Percentiles rank a stretch among this genome's conserved stretches.
These are phyloP conservation scores for Waltiozyma solani DNA, from an alignment of 1,139 yeast genomes.

Conservation along the genomic window DNA sequence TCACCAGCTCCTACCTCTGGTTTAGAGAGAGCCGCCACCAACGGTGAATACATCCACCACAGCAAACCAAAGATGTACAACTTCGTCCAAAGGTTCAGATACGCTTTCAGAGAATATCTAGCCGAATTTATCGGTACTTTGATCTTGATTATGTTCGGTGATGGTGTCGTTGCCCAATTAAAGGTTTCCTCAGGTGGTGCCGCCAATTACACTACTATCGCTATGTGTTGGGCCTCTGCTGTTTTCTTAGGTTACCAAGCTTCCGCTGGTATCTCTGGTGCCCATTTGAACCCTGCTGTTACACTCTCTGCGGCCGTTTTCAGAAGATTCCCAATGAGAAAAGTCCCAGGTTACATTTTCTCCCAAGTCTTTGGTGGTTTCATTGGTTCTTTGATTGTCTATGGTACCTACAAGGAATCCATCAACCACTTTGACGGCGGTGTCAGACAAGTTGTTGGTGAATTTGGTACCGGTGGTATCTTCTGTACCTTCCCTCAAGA, in stretches of 20 bases:
- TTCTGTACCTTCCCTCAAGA: slow-evolving; percentile 36
- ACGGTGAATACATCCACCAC: slow-evolving; percentile 5
- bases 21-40: slow-evolving; percentile 18
- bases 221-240: slow-evolving; percentile 41
- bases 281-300: slow-evolving; percentile 34
- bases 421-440: slow-evolving; percentile 20
- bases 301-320: slow-evolving; percentile 29
- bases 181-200: slow-evolving; percentile 24
- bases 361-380: slow-evolving; percentile 33
- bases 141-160: slow-evolving; percentile 33
- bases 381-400: slow-evolving; percentile 28
- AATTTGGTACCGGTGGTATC: slow-evolving; percentile 27
- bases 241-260: slow-evolving; percentile 36
- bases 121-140: slow-evolving; percentile 42
- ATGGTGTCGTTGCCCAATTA: slow-evolving; percentile 37
- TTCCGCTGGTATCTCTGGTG: slow-evolving; percentile 37
- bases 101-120: slow-evolving; percentile 20
- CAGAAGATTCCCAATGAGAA: slow-evolving; percentile 33
- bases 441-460: slow-evolving; percentile 18
- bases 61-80: slow-evolving; percentile 10
- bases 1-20: slow-evolving; percentile 19
- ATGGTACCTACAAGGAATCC: slow-evolving; percentile 25
- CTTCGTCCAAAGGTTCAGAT: slow-evolving; percentile 16
- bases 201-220: slow-evolving; percentile 32
- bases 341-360: slow-evolving; percentile 28